Evolutionary conservation across 2,329 filamentous ascomycete species (phyloP).

Genomic region (Microsporum audouinii): DNA sequence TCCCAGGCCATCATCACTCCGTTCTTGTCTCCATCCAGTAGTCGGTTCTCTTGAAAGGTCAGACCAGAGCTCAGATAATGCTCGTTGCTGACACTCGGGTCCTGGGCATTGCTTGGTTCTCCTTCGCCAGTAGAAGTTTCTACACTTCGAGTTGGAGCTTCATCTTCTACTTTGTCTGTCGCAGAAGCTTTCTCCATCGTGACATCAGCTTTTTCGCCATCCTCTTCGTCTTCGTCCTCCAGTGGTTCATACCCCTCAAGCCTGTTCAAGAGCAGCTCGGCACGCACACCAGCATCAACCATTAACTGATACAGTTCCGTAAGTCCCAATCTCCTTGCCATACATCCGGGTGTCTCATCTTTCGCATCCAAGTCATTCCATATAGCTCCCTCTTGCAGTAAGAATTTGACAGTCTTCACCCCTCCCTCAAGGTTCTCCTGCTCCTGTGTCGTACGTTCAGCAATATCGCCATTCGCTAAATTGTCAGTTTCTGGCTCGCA

Average conservation of each 20-base stretch:
- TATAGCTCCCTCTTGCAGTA: constrained; percentile 81
- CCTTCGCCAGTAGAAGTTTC: not conserved
- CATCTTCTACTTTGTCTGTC: constrained; percentile 6
- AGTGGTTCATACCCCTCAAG: constrained; percentile 73
- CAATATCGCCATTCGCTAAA: constrained; percentile 17
- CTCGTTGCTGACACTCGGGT: constrained; percentile 45
- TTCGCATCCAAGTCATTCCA: constrained; percentile 90
- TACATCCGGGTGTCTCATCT: constrained; percentile 82
- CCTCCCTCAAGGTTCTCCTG: constrained; percentile 45
- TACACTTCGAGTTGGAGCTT: not conserved
- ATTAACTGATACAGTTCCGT: constrained; percentile 65
- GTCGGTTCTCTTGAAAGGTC: constrained; percentile 52
- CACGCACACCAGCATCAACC: constrained; percentile 80
- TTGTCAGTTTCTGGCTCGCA: constrained; percentile 40
- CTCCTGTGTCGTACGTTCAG: constrained; percentile 16
- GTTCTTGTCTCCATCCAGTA: constrained; percentile 64
- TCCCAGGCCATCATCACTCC: constrained; percentile 95
- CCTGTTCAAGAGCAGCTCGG: constrained; percentile 73
- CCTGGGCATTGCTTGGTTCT: constrained; percentile 13
- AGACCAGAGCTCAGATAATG: constrained; percentile 58
- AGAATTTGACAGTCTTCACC: constrained; percentile 56
- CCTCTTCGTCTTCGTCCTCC: constrained; percentile 32
- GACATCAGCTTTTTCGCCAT: constrained; percentile 14
- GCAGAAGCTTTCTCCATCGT: constrained; percentile 5
- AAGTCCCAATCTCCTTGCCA: constrained; percentile 60